These are phyloP conservation scores for Diaporthe batatas DNA, from an alignment of 2,329 filamentous ascomycete species.

Conservation along the genomic window DNA sequence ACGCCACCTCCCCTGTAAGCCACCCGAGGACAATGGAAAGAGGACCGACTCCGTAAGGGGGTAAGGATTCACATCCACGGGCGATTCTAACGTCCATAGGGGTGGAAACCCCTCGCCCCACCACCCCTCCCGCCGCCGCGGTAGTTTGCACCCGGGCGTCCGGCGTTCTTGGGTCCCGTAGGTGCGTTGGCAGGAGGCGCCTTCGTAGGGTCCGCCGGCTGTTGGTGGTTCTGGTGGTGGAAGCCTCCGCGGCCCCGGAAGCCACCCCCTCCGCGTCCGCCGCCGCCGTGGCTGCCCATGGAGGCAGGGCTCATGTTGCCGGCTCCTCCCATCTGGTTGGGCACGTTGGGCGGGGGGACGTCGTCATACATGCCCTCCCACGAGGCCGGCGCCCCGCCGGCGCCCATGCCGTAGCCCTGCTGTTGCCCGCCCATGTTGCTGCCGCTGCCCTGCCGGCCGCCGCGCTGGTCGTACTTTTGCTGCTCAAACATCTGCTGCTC, in stretches of 20 bases:
- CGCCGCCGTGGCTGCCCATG: conserved; percentile 49
- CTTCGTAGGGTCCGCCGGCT: conserved; percentile 64
- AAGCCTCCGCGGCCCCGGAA: conserved; percentile 53
- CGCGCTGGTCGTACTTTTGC: conserved; percentile 78
- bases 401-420: conserved; percentile 53
- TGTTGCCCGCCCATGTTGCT: conserved; percentile 42
- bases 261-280: conserved; percentile 58
- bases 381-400: conserved; percentile 77
- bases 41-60: not conserved
- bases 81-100: conserved; percentile 65
- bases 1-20: not conserved
- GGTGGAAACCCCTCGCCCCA: conserved; percentile 81
- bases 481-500: conserved; percentile 83
- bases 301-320: conserved; percentile 49
- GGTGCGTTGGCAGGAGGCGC: conserved; percentile 85
- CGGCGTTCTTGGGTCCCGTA: conserved; percentile 95
- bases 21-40: not conserved
- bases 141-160: conserved; percentile 92
- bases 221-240: conserved; percentile 53
- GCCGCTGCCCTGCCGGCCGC: conserved; percentile 49
- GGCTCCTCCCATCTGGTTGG: conserved; percentile 40
- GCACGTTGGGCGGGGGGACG: conserved; percentile 82
- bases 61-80: not conserved
- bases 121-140: conserved; percentile 87
- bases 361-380: conserved; percentile 99